These are phyloP conservation scores for Trichosanthes truncata DNA, from an alignment of 306 rosid species.

Conservation along the genomic window DNA sequence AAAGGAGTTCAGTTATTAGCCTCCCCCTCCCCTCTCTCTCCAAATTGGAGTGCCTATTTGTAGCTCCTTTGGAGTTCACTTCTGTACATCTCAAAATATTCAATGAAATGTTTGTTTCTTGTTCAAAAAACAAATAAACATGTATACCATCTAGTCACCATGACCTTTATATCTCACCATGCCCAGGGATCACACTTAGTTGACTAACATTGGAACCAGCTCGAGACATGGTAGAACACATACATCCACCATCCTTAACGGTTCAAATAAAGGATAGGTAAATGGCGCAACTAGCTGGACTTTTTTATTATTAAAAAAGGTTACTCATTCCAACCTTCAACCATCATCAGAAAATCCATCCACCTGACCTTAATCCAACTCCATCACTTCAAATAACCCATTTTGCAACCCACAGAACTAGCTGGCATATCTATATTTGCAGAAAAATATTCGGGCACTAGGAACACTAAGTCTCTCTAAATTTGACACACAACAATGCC, in stretches of 20 bases:
- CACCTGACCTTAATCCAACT: neutral
- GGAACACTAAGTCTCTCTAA: neutral
- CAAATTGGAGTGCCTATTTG: neutral
- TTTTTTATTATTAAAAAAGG: neutral
- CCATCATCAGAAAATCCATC: neutral
- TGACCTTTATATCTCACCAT: neutral
- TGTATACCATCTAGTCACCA: neutral
- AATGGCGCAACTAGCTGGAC: neutral
- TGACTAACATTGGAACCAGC: neutral
- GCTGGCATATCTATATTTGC: neutral
- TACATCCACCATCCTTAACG: neutral
- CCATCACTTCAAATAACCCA: neutral
- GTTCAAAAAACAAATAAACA: neutral
- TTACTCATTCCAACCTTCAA: neutral
- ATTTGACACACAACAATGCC: neutral
- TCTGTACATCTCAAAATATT: neutral
- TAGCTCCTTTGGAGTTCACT: neutral
- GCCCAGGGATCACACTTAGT: neutral
- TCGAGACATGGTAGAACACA: no score
- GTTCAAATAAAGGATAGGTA: neutral
- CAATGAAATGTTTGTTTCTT: neutral
- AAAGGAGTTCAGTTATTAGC: neutral
- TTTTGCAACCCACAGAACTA: neutral
- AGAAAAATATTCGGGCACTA: neutral
- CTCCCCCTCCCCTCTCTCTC: neutral